Base-by-base conservation (phyloP, 805 yeast species). In the Starmerella khaoyaiensis region DNA sequence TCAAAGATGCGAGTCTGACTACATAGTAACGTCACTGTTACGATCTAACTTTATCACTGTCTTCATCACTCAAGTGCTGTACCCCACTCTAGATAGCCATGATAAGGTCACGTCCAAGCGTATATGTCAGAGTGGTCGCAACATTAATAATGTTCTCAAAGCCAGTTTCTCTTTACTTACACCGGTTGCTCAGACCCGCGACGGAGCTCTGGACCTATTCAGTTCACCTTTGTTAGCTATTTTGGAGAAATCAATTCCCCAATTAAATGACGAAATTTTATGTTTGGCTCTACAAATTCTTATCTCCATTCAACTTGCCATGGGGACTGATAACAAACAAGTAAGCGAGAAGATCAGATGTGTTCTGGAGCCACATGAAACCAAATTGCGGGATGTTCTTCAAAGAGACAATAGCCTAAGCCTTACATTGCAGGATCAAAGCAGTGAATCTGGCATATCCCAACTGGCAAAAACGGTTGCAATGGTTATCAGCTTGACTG, bases 221-320 rank as follows among this genome's bases (percentile, higher is more conserved):
- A 83, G 82, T 49, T 70, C 78, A 47, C 87, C 78, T 34, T 55
- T 87, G 6, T 76, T 84, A 54, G 68, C 72, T 14, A 62, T 72
- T 1, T 62, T 86, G 36, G 69, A 65, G 39, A 71, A 77, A 27
- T 59, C 59, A 15, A 69, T 83, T 44, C 59, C 82, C 30, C 55
- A 62, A 24, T 65, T 45, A 79, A 52, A 18, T 35, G 75, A 72
- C 52, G 93, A 80, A 41, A 59, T 80, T 15, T 62, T 80, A 28
- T 67, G 76, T 23, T 90, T 93, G 0, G 63, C 77, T 2, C 78
- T 82, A 55, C 93, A 80, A 50, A 59, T 83, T 32, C 62, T 82
- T 3, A 57, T 74, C 8, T 74, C 93, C 0, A 61, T 79, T 6
- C 59, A 79, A 4, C 60, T 84, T 8, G 72, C 93, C 2, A 69